Evolutionary conservation across 495 filamentous ascomycete genomes (phyloP).

Genomic region (Friedmanniomyces simplex): DNA sequence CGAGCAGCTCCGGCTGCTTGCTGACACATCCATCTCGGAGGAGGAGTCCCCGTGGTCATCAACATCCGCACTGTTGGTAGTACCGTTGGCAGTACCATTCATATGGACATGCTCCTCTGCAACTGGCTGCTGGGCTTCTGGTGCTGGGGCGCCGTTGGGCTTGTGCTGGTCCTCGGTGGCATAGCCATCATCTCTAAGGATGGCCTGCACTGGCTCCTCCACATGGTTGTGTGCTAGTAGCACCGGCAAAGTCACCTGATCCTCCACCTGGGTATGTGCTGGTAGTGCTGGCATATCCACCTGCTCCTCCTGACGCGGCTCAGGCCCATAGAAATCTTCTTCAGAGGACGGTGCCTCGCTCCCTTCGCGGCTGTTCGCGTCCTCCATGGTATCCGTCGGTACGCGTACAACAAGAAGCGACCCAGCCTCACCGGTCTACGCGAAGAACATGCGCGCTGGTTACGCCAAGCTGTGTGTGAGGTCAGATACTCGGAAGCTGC

Average conservation of each 20-base stretch:
- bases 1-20: neutral
- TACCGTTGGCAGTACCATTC: neutral
- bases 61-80: neutral
- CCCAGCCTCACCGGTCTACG: neutral
- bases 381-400: neutral
- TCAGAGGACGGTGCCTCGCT: constrained; percentile 3
- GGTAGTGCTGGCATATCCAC: neutral
- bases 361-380: neutral
- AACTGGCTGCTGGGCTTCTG: neutral
- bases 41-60: neutral
- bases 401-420: neutral
- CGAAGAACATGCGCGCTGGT: neutral
- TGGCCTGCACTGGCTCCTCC: neutral
- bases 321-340: constrained; percentile 1
- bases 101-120: neutral
- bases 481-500: too few relatives aligned
- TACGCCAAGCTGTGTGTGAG: too few relatives aligned
- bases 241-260: neutral
- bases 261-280: neutral
- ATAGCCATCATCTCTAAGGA: neutral
- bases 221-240: neutral
- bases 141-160: neutral
- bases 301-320: neutral
- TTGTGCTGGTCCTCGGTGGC: neutral
- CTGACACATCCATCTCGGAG: constrained; percentile 4